Percentiles rank a stretch among this genome's conserved stretches.
Conservation (phyloP, 768 basidiomycete genomes). For the Mycena kentingensis region DNA sequence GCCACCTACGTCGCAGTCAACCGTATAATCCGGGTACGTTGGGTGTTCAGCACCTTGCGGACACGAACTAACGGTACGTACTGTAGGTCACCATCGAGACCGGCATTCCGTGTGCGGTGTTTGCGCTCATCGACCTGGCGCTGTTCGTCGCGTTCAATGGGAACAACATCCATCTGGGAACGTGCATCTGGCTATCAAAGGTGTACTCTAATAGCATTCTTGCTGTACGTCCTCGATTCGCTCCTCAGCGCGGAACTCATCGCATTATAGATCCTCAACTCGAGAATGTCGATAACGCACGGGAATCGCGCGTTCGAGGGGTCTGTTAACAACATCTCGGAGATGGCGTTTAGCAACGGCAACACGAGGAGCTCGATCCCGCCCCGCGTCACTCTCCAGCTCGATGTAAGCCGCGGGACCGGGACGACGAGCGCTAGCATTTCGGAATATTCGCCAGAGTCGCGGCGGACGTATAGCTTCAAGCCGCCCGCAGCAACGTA, state of each 20-base stretch:
- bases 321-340: not conserved
- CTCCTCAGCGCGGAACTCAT: not conserved
- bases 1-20: conserved; percentile 10
- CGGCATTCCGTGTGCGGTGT: conserved; percentile 20
- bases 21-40: conserved; percentile 10
- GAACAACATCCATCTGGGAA: conserved; percentile 22
- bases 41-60: not conserved
- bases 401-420: too few relatives aligned
- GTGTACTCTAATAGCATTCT: conserved; percentile 25
- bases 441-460: too few relatives aligned
- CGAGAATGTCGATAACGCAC: not conserved
- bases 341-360: not conserved
- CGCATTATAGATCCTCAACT: conserved; percentile 1
- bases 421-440: too few relatives aligned
- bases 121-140: conserved; percentile 23
- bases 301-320: not conserved
- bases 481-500: too few relatives aligned
- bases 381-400: too few relatives aligned
- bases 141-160: conserved; percentile 21
- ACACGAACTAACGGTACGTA: not conserved
- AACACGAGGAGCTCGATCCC: too few relatives aligned
- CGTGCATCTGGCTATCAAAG: conserved; percentile 24
- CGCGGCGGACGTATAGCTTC: too few relatives aligned
- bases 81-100: conserved; percentile 24
- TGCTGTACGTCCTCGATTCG: not conserved